Percentiles rank a stretch among this genome's conserved stretches.
Evolutionary conservation across 306 rosid species (phyloP).

Genomic region (Gynostemma pentaphyllum): DNA sequence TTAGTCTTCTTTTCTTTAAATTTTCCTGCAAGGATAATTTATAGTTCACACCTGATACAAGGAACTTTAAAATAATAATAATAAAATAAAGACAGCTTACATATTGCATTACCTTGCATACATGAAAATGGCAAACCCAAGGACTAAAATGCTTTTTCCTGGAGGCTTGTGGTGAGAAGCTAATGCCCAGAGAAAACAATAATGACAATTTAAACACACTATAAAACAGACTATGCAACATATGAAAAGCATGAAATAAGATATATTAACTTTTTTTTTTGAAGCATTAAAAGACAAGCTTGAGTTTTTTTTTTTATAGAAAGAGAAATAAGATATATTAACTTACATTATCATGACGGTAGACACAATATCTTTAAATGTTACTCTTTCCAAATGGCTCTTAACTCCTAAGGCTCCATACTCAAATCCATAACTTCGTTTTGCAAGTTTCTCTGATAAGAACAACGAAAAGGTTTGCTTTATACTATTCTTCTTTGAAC

Average conservation of each 20-base stretch:
- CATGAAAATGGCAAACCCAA: conserved; percentile 87
- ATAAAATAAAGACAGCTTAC: neutral
- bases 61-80: neutral
- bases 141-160: conserved; percentile 40
- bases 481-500: conserved; percentile 41
- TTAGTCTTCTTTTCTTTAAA: conserved; percentile 38
- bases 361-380: conserved; percentile 54
- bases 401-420: conserved; percentile 76
- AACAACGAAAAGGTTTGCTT: conserved; percentile 50
- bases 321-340: neutral
- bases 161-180: conserved; percentile 39
- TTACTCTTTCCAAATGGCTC: conserved; percentile 61
- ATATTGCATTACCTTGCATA: conserved; percentile 33
- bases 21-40: conserved; percentile 28
- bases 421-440: conserved; percentile 59
- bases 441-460: conserved; percentile 59
- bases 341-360: conserved; percentile 56
- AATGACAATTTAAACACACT: conserved; percentile 9
- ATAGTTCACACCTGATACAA: conserved; percentile 7
- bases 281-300: too few relatives aligned
- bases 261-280: too few relatives aligned
- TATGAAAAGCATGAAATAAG: neutral
- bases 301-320: too few relatives aligned
- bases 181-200: conserved; percentile 11
- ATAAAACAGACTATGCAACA: neutral